Conservation (phyloP, 2,329 filamentous ascomycete species). For the Cercospora zeae-maydis region DNA sequence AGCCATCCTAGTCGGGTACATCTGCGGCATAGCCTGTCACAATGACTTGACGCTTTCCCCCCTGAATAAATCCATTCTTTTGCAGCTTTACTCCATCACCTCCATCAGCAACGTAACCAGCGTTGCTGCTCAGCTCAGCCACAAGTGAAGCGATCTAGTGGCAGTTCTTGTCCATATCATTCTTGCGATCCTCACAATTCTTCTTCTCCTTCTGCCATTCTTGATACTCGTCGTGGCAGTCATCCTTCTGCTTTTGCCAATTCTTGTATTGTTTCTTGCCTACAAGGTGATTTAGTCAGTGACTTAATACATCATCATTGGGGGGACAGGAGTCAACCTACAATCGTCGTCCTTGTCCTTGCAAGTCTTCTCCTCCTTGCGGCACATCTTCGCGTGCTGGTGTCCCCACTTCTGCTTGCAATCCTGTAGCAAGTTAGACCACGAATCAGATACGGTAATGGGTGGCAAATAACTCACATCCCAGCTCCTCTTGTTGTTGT, state of each 20-base stretch:
- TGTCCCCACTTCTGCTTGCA: not conserved
- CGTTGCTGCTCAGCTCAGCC: not conserved
- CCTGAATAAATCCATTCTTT: not conserved
- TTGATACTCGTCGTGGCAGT: not conserved
- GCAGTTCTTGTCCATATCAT: not conserved
- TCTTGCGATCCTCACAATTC: not conserved
- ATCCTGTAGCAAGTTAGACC: not conserved
- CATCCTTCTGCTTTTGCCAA: not conserved
- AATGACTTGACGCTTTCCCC: not conserved
- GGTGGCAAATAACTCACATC: not conserved
- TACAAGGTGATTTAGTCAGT: not conserved
- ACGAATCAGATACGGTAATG: not conserved
- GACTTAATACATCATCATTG: not conserved
- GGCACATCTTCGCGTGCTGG: slow-evolving; percentile 2
- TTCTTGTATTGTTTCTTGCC: slow-evolving; percentile 7
- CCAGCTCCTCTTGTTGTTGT: not conserved
- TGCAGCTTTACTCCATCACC: not conserved
- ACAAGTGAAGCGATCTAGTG: not conserved
- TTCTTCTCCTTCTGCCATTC: slow-evolving; percentile 2
- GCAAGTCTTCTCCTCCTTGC: not conserved
- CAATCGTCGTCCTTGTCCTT: slow-evolving; percentile 4
- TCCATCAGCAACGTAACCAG: not conserved
- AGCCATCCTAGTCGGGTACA: too few species aligned
- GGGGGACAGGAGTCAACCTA: not conserved
- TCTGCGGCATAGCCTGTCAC: too few species aligned